A percentile compares a stretch with the other conserved stretches of the same genome.
Evolutionary conservation across 192 early-diverging fungal genomes (phyloP).

Genomic region (Backusella liffmaniae): DNA sequence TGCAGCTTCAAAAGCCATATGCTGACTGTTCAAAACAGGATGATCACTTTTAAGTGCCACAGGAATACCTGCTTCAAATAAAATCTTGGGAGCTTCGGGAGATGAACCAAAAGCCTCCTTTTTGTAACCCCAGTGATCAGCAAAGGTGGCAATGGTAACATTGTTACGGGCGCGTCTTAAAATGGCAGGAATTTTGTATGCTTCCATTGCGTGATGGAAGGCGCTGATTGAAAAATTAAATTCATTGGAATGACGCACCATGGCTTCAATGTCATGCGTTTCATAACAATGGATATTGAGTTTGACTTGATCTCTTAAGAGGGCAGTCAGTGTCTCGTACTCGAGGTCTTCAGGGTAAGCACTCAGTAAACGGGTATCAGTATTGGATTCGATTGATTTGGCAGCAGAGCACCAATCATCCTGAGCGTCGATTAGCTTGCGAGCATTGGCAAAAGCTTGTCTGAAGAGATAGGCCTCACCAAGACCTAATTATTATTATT

Average conservation of each 20-base stretch:
- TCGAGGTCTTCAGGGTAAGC: slow-evolving; percentile 61
- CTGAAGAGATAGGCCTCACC: slow-evolving; percentile 69
- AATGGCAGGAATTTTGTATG: slow-evolving; percentile 65
- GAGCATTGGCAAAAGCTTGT: slow-evolving; percentile 55
- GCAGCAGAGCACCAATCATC: slow-evolving; percentile 63
- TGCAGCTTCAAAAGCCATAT: slow-evolving; percentile 77
- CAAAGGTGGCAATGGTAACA: slow-evolving; percentile 72
- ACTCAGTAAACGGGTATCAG: slow-evolving; percentile 21
- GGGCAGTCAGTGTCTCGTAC: slow-evolving; percentile 60
- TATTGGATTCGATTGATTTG: slow-evolving; percentile 14
- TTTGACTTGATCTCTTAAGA: slow-evolving; percentile 66
- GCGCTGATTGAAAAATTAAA: slow-evolving; percentile 71
- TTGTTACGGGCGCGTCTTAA: slow-evolving; percentile 56
- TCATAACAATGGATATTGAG: slow-evolving; percentile 77
- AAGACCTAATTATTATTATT: slow-evolving; percentile 29
- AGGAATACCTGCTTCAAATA: slow-evolving; percentile 65
- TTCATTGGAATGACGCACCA: slow-evolving; percentile 69
- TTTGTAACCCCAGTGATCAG: slow-evolving; percentile 67
- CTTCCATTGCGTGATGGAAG: slow-evolving; percentile 80
- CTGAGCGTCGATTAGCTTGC: slow-evolving; percentile 39
- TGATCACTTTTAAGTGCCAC: slow-evolving; percentile 81
- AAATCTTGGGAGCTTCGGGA: slow-evolving; percentile 54
- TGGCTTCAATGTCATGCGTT: slow-evolving; percentile 69
- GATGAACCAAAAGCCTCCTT: slow-evolving; percentile 74
- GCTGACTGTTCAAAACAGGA: slow-evolving; percentile 71